phyloP scores from a whole-genome alignment of 1,284 basidiomycete species.

The Boletus hoseneyae region DNA sequence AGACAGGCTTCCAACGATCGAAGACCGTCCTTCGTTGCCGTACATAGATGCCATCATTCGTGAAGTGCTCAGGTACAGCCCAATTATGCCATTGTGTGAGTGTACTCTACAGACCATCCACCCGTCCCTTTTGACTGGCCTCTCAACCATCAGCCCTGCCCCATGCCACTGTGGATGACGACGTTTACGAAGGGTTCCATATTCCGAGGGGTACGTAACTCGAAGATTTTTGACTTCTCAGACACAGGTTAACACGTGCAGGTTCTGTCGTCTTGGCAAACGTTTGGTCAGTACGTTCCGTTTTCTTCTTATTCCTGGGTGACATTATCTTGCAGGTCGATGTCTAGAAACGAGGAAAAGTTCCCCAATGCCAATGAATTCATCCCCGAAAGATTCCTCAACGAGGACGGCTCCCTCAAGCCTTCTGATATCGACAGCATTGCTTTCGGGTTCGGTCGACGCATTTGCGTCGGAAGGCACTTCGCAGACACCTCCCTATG shows the following conservation, averaged over 20 bases:
- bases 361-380: neutral
- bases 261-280: neutral
- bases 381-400: neutral
- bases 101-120: neutral
- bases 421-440: neutral
- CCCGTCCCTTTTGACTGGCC: neutral
- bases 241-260: neutral
- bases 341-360: constrained; percentile 1
- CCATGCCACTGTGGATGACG: neutral
- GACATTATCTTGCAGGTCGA: neutral
- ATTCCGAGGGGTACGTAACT: neutral
- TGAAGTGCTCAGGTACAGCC: constrained; percentile 1
- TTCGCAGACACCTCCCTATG: neutral
- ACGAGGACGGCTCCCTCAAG: neutral
- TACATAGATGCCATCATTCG: constrained; percentile 7
- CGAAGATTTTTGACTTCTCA: too few relatives aligned
- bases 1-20: neutral
- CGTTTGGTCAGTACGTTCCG: neutral
- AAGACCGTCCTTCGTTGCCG: constrained; percentile 3
- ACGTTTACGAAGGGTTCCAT: neutral
- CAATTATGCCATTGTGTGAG: neutral
- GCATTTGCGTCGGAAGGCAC: neutral
- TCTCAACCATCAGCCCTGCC: neutral
- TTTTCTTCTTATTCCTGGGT: neutral
- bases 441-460: constrained; percentile 2